Percentiles rank a stretch among this genome's conserved stretches.
phyloP scores from a whole-genome alignment of 768 basidiomycete genomes.

The Termitomyces sp. region DNA sequence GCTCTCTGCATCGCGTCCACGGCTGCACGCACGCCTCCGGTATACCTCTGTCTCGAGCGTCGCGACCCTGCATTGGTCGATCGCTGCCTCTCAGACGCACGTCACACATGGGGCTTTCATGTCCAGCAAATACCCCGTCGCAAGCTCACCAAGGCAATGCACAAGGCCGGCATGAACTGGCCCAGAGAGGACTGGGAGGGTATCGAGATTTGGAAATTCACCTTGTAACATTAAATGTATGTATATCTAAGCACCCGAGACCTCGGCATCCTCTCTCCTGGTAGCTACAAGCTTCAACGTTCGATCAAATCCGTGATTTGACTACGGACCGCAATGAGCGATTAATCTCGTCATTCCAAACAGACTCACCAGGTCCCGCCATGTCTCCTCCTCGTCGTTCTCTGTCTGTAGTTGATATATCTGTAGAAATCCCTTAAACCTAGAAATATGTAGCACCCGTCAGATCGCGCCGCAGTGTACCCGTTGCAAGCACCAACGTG shows the following conservation, averaged over 20 bases:
- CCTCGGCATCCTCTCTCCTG: slow-evolving; percentile 46
- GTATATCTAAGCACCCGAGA: background rate
- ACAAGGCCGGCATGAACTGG: slow-evolving; percentile 56
- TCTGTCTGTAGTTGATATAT: slow-evolving; percentile 84
- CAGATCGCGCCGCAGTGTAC: background rate
- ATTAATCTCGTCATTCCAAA: background rate
- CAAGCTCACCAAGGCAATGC: slow-evolving; percentile 57
- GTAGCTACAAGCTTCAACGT: slow-evolving; percentile 51
- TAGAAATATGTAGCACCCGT: slow-evolving; percentile 17
- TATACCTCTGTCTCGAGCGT: slow-evolving; percentile 69
- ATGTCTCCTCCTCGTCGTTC: slow-evolving; percentile 81
- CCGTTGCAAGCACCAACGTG: slow-evolving; percentile 48
- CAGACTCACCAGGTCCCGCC: slow-evolving; percentile 65
- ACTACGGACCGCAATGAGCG: slow-evolving; percentile 27
- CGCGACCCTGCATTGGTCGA: slow-evolving; percentile 69
- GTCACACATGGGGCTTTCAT: slow-evolving; percentile 48
- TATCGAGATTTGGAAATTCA: slow-evolving; percentile 74
- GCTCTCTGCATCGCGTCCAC: slow-evolving; percentile 39
- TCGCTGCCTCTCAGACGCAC: slow-evolving; percentile 50
- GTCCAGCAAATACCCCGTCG: slow-evolving; percentile 52
- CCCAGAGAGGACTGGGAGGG: slow-evolving; percentile 70
- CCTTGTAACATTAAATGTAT: background rate
- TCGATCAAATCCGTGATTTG: slow-evolving; percentile 73
- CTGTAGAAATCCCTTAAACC: slow-evolving; percentile 77
- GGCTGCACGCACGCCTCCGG: slow-evolving; percentile 34